Conservation (phyloP, 1,284 basidiomycete species). For the Mycosarcoma maydis region DNA sequence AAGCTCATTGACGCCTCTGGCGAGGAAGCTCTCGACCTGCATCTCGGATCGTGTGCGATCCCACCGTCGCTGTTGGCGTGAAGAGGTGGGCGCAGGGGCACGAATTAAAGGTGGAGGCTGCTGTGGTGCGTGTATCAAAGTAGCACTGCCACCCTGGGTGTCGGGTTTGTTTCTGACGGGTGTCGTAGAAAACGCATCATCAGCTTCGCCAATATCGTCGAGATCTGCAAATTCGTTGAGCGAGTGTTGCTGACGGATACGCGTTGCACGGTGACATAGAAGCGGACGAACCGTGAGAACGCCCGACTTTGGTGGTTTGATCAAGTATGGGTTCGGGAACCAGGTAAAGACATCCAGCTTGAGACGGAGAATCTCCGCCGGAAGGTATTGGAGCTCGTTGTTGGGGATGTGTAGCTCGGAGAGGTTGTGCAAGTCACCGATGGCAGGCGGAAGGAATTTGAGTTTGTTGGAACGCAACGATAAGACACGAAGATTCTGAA, state of each 20-base stretch:
- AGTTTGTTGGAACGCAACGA: constrained; percentile 63
- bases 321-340: constrained; percentile 60
- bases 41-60: constrained; percentile 42
- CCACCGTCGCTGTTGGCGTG: constrained; percentile 14
- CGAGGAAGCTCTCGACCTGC: constrained; percentile 48
- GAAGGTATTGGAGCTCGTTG: constrained; percentile 59
- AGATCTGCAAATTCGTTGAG: constrained; percentile 17
- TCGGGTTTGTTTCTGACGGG: constrained; percentile 13
- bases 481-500: constrained; percentile 61
- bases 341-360: constrained; percentile 56
- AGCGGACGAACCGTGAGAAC: constrained; percentile 34
- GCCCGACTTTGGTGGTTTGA: constrained; percentile 38
- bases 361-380: constrained; percentile 62
- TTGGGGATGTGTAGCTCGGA: constrained; percentile 59
- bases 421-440: constrained; percentile 58
- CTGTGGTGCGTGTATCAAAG: constrained; percentile 3
- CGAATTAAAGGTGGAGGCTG: constrained; percentile 43
- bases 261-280: constrained; percentile 20
- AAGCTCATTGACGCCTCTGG: constrained; percentile 38
- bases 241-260: constrained; percentile 19
- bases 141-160: background rate
- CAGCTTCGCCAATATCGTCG: constrained; percentile 18
- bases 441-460: constrained; percentile 56
- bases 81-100: constrained; percentile 10
- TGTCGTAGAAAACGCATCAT: constrained; percentile 26